Base-by-base conservation (phyloP, 805 yeast genomes). In the Candida suzukii region DNA sequence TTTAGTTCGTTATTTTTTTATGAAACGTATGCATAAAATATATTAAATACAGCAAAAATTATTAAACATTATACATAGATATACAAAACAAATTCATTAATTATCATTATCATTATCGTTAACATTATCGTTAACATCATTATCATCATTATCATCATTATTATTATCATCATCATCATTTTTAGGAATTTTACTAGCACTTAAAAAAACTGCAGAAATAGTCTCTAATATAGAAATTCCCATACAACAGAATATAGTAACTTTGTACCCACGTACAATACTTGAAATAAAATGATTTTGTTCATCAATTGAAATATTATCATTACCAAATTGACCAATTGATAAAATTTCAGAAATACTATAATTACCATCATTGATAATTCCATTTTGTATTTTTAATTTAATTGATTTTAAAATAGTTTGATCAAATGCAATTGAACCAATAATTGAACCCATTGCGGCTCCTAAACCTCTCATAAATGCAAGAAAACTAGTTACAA, bases 381-480 rank as follows among this genome's bases (percentile, higher is more conserved):
- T 14, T 6, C 35, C 35, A 14, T 11, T 8, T 11, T 31, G 11
- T 10, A 4, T 7, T 31, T 31, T 31, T 12, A 18, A 11, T 10
- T 13, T 8, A 18, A 31, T 12, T 3, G 35, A 31, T 7, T 30
- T 38, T 3, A n/a, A 3, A 2, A 38, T 31, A 7, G 24, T 29
- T 7, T 35, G 20, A n/a, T 30, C 49, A 48, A 69, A 69, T 8
- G 65, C 63, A 19, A 70, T 59, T 45, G 68, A 71, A 2, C 71
- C 67, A 20, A 71, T 54, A 31, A 61, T 64, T 2, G 75, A 64
- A 17, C 76, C 71, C 21, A 74, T 39, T 1, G 78, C 65, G 31
- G 76, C 72, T 17, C 77, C 76, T 18, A 74, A 46, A 0, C 73
- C 58, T 46, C 80, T 66, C 13, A 56, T 47, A 50, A 73, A 74